Percentiles rank a stretch among this genome's conserved stretches.
Conservation (phyloP, 1,284 basidiomycete genomes). For the Trametes polyzona region DNA sequence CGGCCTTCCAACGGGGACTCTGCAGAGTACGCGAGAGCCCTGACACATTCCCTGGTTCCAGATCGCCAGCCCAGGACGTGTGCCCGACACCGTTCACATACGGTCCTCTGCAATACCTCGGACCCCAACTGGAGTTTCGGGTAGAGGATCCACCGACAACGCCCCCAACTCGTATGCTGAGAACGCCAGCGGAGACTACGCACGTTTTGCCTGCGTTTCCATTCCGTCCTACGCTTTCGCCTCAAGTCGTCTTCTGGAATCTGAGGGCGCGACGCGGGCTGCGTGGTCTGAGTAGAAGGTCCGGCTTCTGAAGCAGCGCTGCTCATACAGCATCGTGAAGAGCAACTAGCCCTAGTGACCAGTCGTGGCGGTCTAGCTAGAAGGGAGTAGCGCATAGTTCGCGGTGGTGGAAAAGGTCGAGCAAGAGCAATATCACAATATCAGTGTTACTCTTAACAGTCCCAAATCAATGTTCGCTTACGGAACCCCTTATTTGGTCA, state of each 20-base stretch:
- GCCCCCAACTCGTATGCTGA: background rate
- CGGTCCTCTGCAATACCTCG: too few relatives aligned
- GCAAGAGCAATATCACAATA: background rate
- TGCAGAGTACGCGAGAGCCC: too few relatives aligned
- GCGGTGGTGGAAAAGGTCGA: too few relatives aligned
- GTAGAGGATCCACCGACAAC: too few relatives aligned
- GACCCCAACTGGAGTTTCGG: too few relatives aligned
- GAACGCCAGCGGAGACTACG: constrained; percentile 31
- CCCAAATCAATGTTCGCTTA: too few relatives aligned
- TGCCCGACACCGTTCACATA: too few relatives aligned
- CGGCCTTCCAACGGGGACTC: background rate
- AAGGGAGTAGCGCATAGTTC: constrained; percentile 6
- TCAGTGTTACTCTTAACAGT: too few relatives aligned
- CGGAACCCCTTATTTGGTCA: too few relatives aligned
- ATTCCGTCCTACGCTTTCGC: constrained; percentile 63
- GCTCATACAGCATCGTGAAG: constrained; percentile 9
- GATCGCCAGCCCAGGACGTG: too few relatives aligned
- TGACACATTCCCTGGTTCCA: too few relatives aligned
- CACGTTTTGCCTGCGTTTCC: constrained; percentile 76
- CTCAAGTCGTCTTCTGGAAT: constrained; percentile 25
- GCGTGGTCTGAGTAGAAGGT: constrained; percentile 1
- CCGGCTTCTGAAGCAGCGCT: constrained; percentile 14
- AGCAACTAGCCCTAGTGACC: background rate
- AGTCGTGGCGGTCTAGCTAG: background rate
- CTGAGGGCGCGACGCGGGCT: background rate